Conservation (phyloP, 495 filamentous ascomycete species). For the Xylaria curta region DNA sequence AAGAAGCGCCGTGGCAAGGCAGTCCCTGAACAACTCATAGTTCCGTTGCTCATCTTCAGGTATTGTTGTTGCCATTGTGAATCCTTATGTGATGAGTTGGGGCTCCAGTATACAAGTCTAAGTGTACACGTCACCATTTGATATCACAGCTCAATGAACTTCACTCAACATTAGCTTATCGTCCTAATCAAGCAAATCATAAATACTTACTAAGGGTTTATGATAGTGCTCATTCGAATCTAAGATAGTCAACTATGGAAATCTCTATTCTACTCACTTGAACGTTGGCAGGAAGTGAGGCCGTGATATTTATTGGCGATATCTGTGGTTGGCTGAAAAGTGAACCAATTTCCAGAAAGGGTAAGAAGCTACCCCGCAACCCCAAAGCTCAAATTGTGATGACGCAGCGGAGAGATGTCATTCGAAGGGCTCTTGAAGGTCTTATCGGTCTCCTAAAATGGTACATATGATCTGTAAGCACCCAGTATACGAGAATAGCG, state of each 20-base stretch:
- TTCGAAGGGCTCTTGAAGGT: neutral
- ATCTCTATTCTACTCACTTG: neutral
- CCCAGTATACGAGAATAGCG: neutral
- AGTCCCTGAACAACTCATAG: conserved; percentile 75
- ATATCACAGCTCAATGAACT: neutral
- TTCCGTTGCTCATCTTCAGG: conserved; percentile 50
- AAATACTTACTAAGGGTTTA: neutral
- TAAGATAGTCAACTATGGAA: neutral
- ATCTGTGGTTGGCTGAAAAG: neutral
- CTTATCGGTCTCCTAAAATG: neutral
- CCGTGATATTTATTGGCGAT: neutral
- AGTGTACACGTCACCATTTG: neutral
- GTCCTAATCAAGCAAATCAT: neutral
- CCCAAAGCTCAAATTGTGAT: neutral
- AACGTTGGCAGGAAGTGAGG: conserved; percentile 1
- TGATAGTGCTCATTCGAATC: neutral
- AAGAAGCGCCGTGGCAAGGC: conserved; percentile 53
- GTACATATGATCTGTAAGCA: neutral
- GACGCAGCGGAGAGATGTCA: neutral
- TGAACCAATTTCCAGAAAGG: conserved; percentile 2
- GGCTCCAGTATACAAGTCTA: neutral
- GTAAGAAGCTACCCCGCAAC: conserved; percentile 13
- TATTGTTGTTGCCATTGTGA: conserved; percentile 27
- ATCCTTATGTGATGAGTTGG: neutral
- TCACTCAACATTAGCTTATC: neutral